A percentile compares a stretch with the other conserved stretches of the same genome.
phyloP scores from a whole-genome alignment of 2,329 filamentous ascomycete species.

The Botrytis porri region DNA sequence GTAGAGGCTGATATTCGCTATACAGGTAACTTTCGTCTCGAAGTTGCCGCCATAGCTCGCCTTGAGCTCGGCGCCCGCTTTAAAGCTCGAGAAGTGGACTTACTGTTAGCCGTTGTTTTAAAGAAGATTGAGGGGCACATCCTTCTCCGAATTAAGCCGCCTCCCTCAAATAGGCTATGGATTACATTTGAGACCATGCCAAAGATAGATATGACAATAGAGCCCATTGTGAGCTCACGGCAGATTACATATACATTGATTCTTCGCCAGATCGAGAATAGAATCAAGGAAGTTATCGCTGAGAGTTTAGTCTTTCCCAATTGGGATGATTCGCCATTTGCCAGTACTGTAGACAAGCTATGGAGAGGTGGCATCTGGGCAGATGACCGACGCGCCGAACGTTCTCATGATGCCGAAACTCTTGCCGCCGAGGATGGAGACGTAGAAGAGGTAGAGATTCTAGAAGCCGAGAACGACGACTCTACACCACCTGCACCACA shows the following conservation, averaged over 20 bases:
- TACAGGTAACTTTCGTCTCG: slow-evolving; percentile 81
- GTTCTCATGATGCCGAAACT: slow-evolving; percentile 40
- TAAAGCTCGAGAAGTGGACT: slow-evolving; percentile 84
- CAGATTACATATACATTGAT: slow-evolving; percentile 96
- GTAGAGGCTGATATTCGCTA: slow-evolving; percentile 87
- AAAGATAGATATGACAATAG: slow-evolving; percentile 89
- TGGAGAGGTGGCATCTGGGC: slow-evolving; percentile 84
- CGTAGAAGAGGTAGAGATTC: slow-evolving; percentile 42
- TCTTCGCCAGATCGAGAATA: slow-evolving; percentile 86
- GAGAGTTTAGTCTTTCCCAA: slow-evolving; percentile 90
- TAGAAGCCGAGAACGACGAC: slow-evolving; percentile 40
- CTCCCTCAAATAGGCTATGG: slow-evolving; percentile 95
- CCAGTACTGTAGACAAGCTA: slow-evolving; percentile 71
- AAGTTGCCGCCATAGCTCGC: slow-evolving; percentile 87
- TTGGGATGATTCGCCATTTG: slow-evolving; percentile 95
- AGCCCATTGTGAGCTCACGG: slow-evolving; percentile 90
- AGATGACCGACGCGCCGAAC: slow-evolving; percentile 49
- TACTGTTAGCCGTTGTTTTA: slow-evolving; percentile 81
- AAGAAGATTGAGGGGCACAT: slow-evolving; percentile 83
- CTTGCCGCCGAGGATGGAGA: slow-evolving; percentile 46
- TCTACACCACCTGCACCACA: slow-evolving; percentile 41
- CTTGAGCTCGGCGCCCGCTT: slow-evolving; percentile 87
- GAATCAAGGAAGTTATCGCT: slow-evolving; percentile 89
- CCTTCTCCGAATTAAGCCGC: slow-evolving; percentile 84
- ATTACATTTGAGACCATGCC: slow-evolving; percentile 92